Base-by-base conservation (phyloP, 768 basidiomycete species). In the Pleurotus tuoliensis region DNA sequence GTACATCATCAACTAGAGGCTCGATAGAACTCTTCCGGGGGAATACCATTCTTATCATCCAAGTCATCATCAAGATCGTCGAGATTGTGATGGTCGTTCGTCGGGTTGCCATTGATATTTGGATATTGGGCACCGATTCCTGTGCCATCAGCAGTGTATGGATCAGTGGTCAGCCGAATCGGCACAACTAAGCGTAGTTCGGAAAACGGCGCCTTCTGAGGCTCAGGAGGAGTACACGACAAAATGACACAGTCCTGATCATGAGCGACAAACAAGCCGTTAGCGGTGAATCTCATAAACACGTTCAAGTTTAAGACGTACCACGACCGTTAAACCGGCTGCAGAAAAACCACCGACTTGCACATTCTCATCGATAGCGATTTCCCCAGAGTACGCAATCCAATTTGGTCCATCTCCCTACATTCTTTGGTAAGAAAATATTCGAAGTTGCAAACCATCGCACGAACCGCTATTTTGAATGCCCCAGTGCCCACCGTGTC, bases 161-260 rank as follows among this genome's bases (percentile, higher is more conserved):
- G 64, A 60, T 90, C 85, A 4, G 89, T 90, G 5, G 81, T 78
- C 8, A 90, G 71, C 11, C 80, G 80, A 16, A 90, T 70, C 4
- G 87, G 86, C n/a, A 90, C 72, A 15, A 80, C 75, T 54, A 78
- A 75, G 8, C 88, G 81, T 43, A 88, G 68, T 45, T 87, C 86
- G 44, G 65, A 68, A 66, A 90, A 87, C 0, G 80, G 73, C 1
- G 80, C 74, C 62, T 80, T 82, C 15, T 66, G 62, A 15, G 76
- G 75, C 56, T 89, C 84, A 9, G 77, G 75, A 3, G 89, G 86
- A 0, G 71, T 74, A 67, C 87, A 73, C 1, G 82, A 79, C 18
- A 90, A 68, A 15, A 90, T 73, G 50, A 90, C 68, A 65, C 74
- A 87, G 62, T 90, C 88, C 88, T 90, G 56, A 34, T 90, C 88